Percentiles rank a stretch among this genome's conserved stretches.
Evolutionary conservation across 768 basidiomycete species (phyloP).

Genomic region (Asterophora lycoperdoides): DNA sequence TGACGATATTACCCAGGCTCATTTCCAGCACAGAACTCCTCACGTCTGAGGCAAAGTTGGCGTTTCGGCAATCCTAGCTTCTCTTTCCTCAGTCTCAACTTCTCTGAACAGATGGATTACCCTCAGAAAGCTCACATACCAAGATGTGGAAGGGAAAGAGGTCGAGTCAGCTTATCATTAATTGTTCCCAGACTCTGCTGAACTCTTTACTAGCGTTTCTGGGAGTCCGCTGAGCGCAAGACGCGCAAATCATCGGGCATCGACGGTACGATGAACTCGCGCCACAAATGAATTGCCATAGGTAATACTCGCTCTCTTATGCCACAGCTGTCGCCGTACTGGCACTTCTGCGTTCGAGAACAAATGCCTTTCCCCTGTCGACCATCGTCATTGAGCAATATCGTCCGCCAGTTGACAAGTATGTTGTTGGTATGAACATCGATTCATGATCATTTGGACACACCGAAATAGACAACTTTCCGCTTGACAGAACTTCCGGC

Average conservation of each 20-base stretch:
- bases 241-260: constrained; percentile 73
- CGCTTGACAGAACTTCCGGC: constrained; percentile 33
- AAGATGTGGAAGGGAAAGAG: constrained; percentile 73
- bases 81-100: background rate
- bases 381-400: constrained; percentile 91
- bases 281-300: background rate
- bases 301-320: background rate
- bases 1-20: constrained; percentile 39
- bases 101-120: constrained; percentile 66
- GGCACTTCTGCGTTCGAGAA: constrained; percentile 73
- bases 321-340: constrained; percentile 77
- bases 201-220: constrained; percentile 51
- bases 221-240: constrained; percentile 87
- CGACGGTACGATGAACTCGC: constrained; percentile 54
- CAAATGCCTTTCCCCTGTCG: constrained; percentile 64
- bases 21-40: constrained; percentile 49
- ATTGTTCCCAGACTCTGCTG: background rate
- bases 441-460: too few species aligned
- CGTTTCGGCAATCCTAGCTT: background rate
- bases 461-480: too few species aligned
- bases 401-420: constrained; percentile 78
- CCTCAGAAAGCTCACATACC: constrained; percentile 76
- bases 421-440: constrained; percentile 56
- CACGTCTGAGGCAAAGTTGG: constrained; percentile 55
- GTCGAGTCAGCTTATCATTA: constrained; percentile 33